Conservation (phyloP, 2,329 filamentous ascomycete genomes). For the Apiospora aurea region DNA sequence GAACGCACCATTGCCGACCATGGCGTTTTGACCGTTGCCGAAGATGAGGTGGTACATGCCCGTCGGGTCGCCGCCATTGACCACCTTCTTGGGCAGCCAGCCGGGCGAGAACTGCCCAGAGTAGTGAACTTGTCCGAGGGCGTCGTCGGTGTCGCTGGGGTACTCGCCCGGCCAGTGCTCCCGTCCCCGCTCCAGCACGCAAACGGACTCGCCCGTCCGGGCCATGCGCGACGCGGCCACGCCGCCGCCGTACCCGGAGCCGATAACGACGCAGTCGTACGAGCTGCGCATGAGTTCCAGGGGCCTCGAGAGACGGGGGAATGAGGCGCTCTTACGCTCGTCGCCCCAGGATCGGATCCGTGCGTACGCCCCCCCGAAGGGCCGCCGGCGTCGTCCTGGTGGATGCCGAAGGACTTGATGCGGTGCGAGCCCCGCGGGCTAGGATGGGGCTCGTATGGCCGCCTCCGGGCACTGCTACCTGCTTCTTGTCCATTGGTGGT, state of each 20-base stretch:
- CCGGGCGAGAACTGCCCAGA: slow-evolving; percentile 60
- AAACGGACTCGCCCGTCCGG: slow-evolving; percentile 65
- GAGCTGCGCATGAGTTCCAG: slow-evolving; percentile 62
- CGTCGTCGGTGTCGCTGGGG: slow-evolving; percentile 55
- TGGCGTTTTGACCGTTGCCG: slow-evolving; percentile 68
- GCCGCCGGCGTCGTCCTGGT: slow-evolving; percentile 44
- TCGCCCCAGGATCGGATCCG: slow-evolving; percentile 41
- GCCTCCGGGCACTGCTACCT: background rate
- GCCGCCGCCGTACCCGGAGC: slow-evolving; percentile 72
- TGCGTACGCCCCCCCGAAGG: slow-evolving; percentile 42
- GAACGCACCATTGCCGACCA: slow-evolving; percentile 63
- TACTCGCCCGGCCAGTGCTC: slow-evolving; percentile 74
- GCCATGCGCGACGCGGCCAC: slow-evolving; percentile 72
- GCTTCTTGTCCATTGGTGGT: background rate
- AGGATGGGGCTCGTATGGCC: slow-evolving; percentile 24
- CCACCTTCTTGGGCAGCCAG: slow-evolving; percentile 48
- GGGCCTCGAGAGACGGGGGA: slow-evolving; percentile 62
- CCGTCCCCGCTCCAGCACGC: slow-evolving; percentile 68
- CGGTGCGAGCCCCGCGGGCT: slow-evolving; percentile 34
- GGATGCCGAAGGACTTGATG: slow-evolving; percentile 38
- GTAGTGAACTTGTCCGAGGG: slow-evolving; percentile 60
- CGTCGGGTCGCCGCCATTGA: slow-evolving; percentile 60
- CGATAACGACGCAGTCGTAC: slow-evolving; percentile 73
- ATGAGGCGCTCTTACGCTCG: slow-evolving; percentile 41
- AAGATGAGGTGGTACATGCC: slow-evolving; percentile 70